Conservation (phyloP, 2,329 filamentous ascomycete species). For the Aureobasidium sp. region DNA sequence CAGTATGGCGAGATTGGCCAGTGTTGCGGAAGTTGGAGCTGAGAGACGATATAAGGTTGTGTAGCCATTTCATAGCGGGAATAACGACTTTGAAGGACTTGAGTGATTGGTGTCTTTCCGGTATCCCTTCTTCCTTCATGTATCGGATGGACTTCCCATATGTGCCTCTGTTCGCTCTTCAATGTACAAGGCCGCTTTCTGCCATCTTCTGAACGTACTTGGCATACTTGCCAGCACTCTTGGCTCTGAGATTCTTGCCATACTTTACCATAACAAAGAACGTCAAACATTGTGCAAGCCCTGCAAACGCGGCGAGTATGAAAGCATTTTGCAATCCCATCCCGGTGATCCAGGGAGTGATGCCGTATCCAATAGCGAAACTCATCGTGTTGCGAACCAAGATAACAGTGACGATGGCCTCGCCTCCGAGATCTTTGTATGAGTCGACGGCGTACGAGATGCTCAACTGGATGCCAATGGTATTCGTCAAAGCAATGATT, state of each 20-base stretch:
- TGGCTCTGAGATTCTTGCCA: slow-evolving; percentile 36
- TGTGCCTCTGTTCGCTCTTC: too few relatives aligned
- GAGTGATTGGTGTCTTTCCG: too few relatives aligned
- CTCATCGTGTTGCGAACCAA: slow-evolving; percentile 42
- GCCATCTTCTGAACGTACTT: slow-evolving; percentile 29
- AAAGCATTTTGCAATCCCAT: slow-evolving; percentile 37
- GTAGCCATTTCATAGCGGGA: too few relatives aligned
- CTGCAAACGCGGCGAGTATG: slow-evolving; percentile 34
- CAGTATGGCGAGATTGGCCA: too few relatives aligned
- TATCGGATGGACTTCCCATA: too few relatives aligned
- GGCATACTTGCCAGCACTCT: slow-evolving; percentile 30
- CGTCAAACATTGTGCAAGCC: slow-evolving; percentile 31
- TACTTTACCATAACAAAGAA: slow-evolving; percentile 40
- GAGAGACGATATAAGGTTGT: too few relatives aligned
- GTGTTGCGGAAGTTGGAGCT: too few relatives aligned
- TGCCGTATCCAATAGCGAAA: slow-evolving; percentile 43
- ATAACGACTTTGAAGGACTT: too few relatives aligned
- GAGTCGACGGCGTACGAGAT: slow-evolving; percentile 41
- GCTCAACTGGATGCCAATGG: slow-evolving; percentile 35
- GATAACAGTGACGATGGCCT: slow-evolving; percentile 43
- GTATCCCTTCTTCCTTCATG: too few relatives aligned
- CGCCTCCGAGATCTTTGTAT: slow-evolving; percentile 40
- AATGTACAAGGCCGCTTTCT: slow-evolving; percentile 19
- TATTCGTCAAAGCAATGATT: slow-evolving; percentile 35
- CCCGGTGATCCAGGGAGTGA: slow-evolving; percentile 36